These are phyloP conservation scores for Willaertia magna DNA, from an alignment of 208 protist species.

Conservation along the genomic window DNA sequence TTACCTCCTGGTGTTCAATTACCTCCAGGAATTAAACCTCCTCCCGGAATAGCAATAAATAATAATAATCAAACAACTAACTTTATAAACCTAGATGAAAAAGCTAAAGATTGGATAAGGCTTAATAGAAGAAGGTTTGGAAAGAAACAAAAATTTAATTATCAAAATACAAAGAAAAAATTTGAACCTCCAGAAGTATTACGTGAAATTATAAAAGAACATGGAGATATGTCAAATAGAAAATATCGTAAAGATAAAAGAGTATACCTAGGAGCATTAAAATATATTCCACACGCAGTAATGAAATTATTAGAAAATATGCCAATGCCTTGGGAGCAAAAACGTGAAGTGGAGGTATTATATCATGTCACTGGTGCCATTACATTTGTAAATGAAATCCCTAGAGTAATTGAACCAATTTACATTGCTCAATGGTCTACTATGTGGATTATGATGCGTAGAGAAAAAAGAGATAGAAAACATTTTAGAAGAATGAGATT, in stretches of 20 bases:
- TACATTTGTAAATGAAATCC: slow-evolving; percentile 99
- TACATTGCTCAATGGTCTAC: slow-evolving; percentile 99
- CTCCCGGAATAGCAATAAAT: not conserved
- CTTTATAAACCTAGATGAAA: slow-evolving; percentile 17
- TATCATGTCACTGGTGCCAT: slow-evolving; percentile 98
- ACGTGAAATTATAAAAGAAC: slow-evolving; percentile 98
- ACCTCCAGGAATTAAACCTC: not conserved
- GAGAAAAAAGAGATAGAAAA: slow-evolving; percentile 91
- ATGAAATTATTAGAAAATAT: slow-evolving; percentile 99
- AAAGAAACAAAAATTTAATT: slow-evolving; percentile 69
- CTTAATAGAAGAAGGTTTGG: slow-evolving; percentile 69
- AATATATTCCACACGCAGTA: slow-evolving; percentile 97
- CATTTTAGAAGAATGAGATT: slow-evolving; percentile 97
- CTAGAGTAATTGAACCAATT: slow-evolving; percentile 94
- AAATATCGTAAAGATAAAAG: slow-evolving; percentile 98
- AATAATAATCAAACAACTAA: not conserved
- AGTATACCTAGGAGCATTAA: slow-evolving; percentile 96
- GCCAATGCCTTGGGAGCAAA: slow-evolving; percentile 96
- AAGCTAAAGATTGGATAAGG: slow-evolving; percentile 59
- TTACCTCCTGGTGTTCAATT: not conserved
- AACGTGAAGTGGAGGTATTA: slow-evolving; percentile 90
- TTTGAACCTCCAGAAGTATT: slow-evolving; percentile 90
- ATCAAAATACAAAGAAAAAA: slow-evolving; percentile 51
- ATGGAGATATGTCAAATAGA: slow-evolving; percentile 95
- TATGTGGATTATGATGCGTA: slow-evolving; percentile 99